Conservation (phyloP, 1,284 basidiomycete genomes). For the Ceratorhiza oryzae-sativae region DNA sequence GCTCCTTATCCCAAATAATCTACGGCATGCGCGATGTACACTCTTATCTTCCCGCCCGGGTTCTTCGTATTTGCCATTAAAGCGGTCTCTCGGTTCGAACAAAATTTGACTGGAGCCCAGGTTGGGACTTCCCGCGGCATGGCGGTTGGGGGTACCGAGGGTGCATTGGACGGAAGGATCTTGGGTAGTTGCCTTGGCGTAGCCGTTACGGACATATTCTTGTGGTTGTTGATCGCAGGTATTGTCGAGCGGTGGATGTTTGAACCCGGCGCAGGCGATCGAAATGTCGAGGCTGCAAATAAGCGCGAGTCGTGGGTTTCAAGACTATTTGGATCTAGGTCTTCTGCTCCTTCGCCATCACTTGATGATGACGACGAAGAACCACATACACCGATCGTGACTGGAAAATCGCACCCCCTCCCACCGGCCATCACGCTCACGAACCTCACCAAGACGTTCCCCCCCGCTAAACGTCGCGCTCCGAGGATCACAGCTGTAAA, state of each 20-base stretch:
- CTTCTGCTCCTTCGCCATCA: constrained; percentile 41
- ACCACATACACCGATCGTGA: constrained; percentile 50
- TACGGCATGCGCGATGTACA: constrained; percentile 65
- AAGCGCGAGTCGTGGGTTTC: constrained; percentile 44
- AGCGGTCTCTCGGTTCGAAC: constrained; percentile 29
- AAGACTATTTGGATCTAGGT: constrained; percentile 46
- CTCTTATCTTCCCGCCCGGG: constrained; percentile 74
- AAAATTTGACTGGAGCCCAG: neutral
- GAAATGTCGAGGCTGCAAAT: neutral
- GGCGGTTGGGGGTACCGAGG: neutral
- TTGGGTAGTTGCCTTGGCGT: constrained; percentile 61
- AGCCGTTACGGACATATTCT: constrained; percentile 68
- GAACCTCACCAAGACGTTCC: constrained; percentile 66
- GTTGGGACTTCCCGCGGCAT: neutral
- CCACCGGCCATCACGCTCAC: constrained; percentile 61
- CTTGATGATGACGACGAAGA: constrained; percentile 45
- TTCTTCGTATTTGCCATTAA: constrained; percentile 71
- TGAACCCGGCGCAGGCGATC: constrained; percentile 51
- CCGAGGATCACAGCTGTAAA: constrained; percentile 63
- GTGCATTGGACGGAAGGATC: constrained; percentile 53
- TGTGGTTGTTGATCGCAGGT: constrained; percentile 72
- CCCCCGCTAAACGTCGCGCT: constrained; percentile 20
- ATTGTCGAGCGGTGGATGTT: constrained; percentile 68
- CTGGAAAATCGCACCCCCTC: neutral
- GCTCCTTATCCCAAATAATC: constrained; percentile 59